Evolutionary conservation across 768 basidiomycete species (phyloP).

Genomic region (Phaeotremella skinneri): DNA sequence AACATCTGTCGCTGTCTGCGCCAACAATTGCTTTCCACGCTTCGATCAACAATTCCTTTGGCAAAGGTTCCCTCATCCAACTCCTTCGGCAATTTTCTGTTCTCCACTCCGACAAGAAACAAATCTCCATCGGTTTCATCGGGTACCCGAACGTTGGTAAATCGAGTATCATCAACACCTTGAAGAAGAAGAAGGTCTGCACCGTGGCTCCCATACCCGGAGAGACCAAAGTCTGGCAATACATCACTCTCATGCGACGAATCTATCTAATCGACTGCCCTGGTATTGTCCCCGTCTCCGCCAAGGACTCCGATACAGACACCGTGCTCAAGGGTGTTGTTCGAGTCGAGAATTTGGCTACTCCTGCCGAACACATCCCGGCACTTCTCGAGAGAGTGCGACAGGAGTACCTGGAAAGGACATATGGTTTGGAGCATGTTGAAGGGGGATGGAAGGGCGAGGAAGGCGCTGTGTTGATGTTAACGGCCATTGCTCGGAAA

Average conservation of each 20-base stretch:
- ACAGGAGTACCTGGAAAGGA: slow-evolving; percentile 79
- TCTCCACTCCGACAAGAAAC: slow-evolving; percentile 97
- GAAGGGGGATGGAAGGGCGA: slow-evolving; percentile 57
- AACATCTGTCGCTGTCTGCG: slow-evolving; percentile 88
- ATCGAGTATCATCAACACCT: slow-evolving; percentile 94
- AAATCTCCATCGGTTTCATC: slow-evolving; percentile 96
- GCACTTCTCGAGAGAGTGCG: slow-evolving; percentile 86
- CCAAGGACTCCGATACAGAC: slow-evolving; percentile 80
- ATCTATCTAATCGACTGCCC: slow-evolving; percentile 99
- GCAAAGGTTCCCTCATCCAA: slow-evolving; percentile 96
- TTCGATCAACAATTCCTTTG: slow-evolving; percentile 97
- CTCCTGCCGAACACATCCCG: slow-evolving; percentile 88
- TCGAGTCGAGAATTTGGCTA: slow-evolving; percentile 88
- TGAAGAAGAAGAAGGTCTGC: slow-evolving; percentile 98
- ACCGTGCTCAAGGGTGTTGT: slow-evolving; percentile 96
- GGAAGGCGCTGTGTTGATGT: slow-evolving; percentile 65
- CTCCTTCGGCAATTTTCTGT: slow-evolving; percentile 93
- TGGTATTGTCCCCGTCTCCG: slow-evolving; percentile 92
- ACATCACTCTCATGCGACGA: slow-evolving; percentile 90
- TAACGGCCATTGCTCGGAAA: slow-evolving; percentile 81
- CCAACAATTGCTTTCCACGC: slow-evolving; percentile 99
- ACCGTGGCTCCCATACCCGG: slow-evolving; percentile 93
- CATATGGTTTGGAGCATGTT: slow-evolving; percentile 49
- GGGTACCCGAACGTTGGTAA: slow-evolving; percentile 99
- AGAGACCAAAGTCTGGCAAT: slow-evolving; percentile 99